Base-by-base conservation (phyloP, 306 rosid genomes). In the Abrus precatorius region DNA sequence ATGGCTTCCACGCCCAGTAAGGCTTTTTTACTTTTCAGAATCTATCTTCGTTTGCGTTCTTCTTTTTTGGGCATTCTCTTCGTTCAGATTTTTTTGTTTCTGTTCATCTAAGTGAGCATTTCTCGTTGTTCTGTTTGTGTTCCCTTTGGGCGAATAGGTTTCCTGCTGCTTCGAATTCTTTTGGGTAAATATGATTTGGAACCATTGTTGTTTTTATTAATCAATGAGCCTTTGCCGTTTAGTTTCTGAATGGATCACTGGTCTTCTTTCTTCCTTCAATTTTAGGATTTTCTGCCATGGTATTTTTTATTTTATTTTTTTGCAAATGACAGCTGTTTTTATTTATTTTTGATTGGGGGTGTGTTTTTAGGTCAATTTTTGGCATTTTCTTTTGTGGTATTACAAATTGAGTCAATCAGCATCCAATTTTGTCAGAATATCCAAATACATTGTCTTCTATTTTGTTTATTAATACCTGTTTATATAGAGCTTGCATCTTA, bases 1-100 rank as follows among this genome's bases (percentile, higher is more conserved):
- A 81, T 81, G 85, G 54, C 75, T 48, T 81, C 63, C 49, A 45
- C 52, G 12, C 5, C 27, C 45, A 0, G 84, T 73, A 81, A 71
- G 68, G 6, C 57, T 6, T 52, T 50, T 55, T 38, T 5, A 5
- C 36, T 41, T 33, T 45, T 79, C 2, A 11, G 43, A 9, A 12
- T 74, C 64, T 48, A 4, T 9, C 1, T 74, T 54, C 29, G 0
- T 20, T 20, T 20, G 20, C 20, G 20, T 20, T 9, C 61, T n/a
- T 48, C 10, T 11, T 43, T 28, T 52, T 29, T 36, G 1, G 7
- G 72, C 0, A 27, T 68, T 20, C 7, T 43, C 47, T 45, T 45
- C 11, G 9, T 49, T n/a, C 3, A 9, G 2, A 1, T 41, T 54
- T 36, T 72, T 47, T 29, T n/a, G n/a, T 53, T 72, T 5, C 3